Percentiles rank a stretch among this genome's conserved stretches.
phyloP scores from a whole-genome alignment of 2,329 filamentous ascomycete species.

The Fusarium gaditjirri region DNA sequence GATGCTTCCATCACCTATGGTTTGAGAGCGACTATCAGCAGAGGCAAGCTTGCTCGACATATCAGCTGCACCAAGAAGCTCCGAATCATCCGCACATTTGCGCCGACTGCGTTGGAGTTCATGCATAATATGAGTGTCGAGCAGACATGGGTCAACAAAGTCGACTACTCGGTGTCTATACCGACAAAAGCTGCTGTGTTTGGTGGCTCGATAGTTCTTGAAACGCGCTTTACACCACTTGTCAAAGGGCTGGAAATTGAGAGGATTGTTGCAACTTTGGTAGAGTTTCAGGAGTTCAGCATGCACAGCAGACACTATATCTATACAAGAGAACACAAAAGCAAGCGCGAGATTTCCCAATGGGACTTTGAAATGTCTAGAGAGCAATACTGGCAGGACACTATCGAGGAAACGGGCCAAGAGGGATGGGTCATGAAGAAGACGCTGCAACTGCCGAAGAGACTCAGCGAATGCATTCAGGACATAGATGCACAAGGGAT shows the following conservation, averaged over 20 bases:
- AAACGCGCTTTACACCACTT: constrained; percentile 87
- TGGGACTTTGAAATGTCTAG: constrained; percentile 67
- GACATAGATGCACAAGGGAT: constrained; percentile 88
- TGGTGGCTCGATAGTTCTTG: constrained; percentile 82
- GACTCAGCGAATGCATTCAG: constrained; percentile 83
- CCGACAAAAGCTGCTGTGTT: constrained; percentile 94
- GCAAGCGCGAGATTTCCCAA: constrained; percentile 68
- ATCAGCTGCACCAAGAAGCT: constrained; percentile 80
- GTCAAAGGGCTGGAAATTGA: constrained; percentile 88
- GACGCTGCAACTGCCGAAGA: constrained; percentile 78
- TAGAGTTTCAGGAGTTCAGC: constrained; percentile 79
- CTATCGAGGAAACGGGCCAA: constrained; percentile 73
- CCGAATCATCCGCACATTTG: constrained; percentile 79
- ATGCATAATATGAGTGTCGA: constrained; percentile 92
- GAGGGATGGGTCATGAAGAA: constrained; percentile 72
- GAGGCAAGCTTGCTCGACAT: constrained; percentile 88
- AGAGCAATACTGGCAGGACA: constrained; percentile 72
- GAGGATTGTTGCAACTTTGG: constrained; percentile 78
- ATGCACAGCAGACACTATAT: constrained; percentile 58
- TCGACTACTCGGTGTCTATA: constrained; percentile 92
- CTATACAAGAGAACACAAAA: constrained; percentile 66
- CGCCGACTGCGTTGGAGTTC: constrained; percentile 77
- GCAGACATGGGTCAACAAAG: constrained; percentile 96
- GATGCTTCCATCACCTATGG: constrained; percentile 89
- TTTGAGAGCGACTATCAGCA: constrained; percentile 86